Conservation (phyloP, 108 stramenopile genomes). For the Cyclotella distinguenda region DNA sequence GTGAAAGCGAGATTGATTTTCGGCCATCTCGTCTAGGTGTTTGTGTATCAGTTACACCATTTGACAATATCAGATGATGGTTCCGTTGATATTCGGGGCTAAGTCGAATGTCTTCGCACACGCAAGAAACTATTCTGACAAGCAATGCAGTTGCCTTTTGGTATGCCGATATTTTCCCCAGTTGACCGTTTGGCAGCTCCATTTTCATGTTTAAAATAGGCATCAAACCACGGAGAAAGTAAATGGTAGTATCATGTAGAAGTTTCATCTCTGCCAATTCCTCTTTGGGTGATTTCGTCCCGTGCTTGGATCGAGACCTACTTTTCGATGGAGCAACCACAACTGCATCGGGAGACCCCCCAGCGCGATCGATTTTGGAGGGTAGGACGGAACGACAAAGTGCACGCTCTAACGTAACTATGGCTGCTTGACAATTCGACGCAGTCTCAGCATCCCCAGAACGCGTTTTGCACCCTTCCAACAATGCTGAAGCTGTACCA, state of each 20-base stretch:
- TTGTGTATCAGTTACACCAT: neutral
- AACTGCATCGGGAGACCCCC: neutral
- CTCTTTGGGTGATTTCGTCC: slow-evolving; percentile 4
- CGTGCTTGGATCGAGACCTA: neutral
- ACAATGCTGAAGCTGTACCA: slow-evolving; percentile 53
- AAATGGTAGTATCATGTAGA: slow-evolving; percentile 53
- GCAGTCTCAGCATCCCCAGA: slow-evolving; percentile 2
- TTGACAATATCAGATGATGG: neutral
- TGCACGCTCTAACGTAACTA: slow-evolving; percentile 28
- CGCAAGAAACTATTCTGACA: slow-evolving; percentile 37
- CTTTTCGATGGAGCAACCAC: neutral
- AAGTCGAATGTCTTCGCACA: slow-evolving; percentile 10
- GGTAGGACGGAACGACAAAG: slow-evolving; percentile 17
- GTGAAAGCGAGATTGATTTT: slow-evolving; percentile 39
- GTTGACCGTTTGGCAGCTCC: slow-evolving; percentile 68
- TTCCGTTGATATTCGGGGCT: neutral
- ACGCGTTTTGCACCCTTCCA: slow-evolving; percentile 4
- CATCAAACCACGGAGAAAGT: slow-evolving; percentile 59
- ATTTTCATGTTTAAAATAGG: slow-evolving; percentile 57
- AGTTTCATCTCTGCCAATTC: slow-evolving; percentile 6
- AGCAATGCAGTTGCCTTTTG: slow-evolving; percentile 44
- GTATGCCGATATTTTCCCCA: slow-evolving; percentile 68
- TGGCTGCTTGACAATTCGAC: slow-evolving; percentile 14
- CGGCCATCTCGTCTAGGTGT: slow-evolving; percentile 37
- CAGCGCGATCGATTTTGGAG: neutral